Base-by-base conservation (phyloP, 169 alveolate species). In the Besnoitia besnoiti region DNA sequence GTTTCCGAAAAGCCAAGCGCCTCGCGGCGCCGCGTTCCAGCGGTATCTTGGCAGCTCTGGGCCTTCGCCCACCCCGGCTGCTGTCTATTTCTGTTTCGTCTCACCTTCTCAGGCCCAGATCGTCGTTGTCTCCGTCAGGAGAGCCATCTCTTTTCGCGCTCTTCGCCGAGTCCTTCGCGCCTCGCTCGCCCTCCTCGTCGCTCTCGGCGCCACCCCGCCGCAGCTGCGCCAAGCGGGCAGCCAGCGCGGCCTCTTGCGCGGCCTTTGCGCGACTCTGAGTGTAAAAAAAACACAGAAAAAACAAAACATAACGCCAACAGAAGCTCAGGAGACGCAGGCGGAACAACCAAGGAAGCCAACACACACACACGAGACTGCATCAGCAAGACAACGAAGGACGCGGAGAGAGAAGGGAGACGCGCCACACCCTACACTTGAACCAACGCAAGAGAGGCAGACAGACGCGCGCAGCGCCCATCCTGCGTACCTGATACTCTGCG, bases 221-320 rank as follows among this genome's bases (percentile, higher is more conserved):
- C 87, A 77, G 87, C 55, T 40, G 59, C 55, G 49, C 87, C 30
- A 77, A 51, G 33, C 87, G 87, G 10, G 87, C 87, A 8, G 87
- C 87, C n/a, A 77, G 87, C 55, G 87, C 87, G 12, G 87, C 87
- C 5, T 77, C 87, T 21, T 55, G 87, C 33, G 87, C 47, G 37
- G 87, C 87, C 35, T 77, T 77, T 55, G 30, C 59, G 5, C 87
- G 87, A 44, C 61, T 77, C 87, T 77, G 87, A 37, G 40, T 24
- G n/a, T 10, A 21, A 62, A 24, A 61, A n/a, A 61, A 30, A n/a
- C 37, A 61, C 76, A 61, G 76, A 8, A 61, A 61, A 61, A 12
- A 61, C 12, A 30, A 61, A 30, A 24, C 37, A 61, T 7, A 19
- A 7, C 5, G 10, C 30, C 76, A n/a, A 61, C 12, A 24, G 76